These are phyloP conservation scores for Inga oerstediana DNA, from an alignment of 306 rosid genomes.

Conservation along the genomic window DNA sequence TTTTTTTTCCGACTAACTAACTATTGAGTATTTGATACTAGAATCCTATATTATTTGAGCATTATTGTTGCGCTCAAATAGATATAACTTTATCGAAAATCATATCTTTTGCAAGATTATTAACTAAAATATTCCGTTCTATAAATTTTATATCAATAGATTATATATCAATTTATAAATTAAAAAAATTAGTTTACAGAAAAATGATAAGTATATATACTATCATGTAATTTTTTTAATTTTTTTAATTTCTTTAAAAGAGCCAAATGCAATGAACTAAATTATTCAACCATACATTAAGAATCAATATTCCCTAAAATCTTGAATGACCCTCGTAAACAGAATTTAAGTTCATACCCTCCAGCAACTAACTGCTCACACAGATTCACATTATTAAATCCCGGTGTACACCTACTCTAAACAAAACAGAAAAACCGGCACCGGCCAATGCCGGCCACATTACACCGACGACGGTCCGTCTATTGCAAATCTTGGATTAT, in stretches of 20 bases:
- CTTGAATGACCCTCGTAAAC: slow-evolving; percentile 28
- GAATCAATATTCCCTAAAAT: slow-evolving; percentile 22
- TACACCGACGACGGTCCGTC: slow-evolving; percentile 40
- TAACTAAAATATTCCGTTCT: accelerated
- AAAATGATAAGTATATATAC: too few relatives aligned
- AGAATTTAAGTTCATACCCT: slow-evolving; percentile 14
- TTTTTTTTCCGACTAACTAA: too few relatives aligned
- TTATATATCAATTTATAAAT: too few relatives aligned
- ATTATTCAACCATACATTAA: slow-evolving; percentile 10
- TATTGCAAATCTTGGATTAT: slow-evolving; percentile 53
- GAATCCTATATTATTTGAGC: too few relatives aligned
- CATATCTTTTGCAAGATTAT: too few relatives aligned
- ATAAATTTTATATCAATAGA: too few relatives aligned
- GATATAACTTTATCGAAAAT: too few relatives aligned
- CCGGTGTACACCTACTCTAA: slow-evolving; percentile 38
- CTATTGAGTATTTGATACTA: too few relatives aligned
- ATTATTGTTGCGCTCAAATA: too few relatives aligned
- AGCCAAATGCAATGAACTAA: not conserved
- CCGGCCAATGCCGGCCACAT: slow-evolving; percentile 33
- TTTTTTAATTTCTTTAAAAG: too few relatives aligned
- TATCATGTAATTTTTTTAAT: too few relatives aligned
- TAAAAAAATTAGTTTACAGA: too few relatives aligned
- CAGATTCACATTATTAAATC: slow-evolving; percentile 37
- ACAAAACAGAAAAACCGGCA: slow-evolving; percentile 35
- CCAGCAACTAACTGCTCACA: slow-evolving; percentile 28